These are phyloP conservation scores for Suhomyces prunicola DNA, from an alignment of 805 yeast genomes.

Conservation along the genomic window DNA sequence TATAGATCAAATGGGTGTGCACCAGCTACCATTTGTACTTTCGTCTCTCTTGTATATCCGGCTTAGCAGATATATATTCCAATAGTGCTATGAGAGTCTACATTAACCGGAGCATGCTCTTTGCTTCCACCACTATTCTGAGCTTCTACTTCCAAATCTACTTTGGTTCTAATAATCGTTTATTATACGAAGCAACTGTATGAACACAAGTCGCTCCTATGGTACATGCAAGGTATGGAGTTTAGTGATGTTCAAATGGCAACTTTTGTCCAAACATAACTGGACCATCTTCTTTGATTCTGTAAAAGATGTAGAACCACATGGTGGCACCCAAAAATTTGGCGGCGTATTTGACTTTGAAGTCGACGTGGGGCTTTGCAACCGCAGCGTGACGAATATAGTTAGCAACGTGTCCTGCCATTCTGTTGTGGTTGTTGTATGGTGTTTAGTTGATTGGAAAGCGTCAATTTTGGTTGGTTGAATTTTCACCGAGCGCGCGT, in stretches of 20 bases:
- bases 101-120: too few species aligned
- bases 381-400: constrained; percentile 57
- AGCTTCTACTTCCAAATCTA: neutral
- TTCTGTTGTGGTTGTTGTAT: constrained; percentile 11
- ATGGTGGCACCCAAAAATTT: constrained; percentile 76
- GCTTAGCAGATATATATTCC: too few species aligned
- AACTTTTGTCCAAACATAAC: constrained; percentile 50
- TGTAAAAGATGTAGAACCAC: constrained; percentile 87
- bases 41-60: too few species aligned
- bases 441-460: constrained; percentile 1
- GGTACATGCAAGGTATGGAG: neutral
- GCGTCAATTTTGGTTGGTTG: constrained; percentile 6
- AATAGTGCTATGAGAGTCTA: too few species aligned
- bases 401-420: constrained; percentile 44
- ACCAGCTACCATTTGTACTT: too few species aligned
- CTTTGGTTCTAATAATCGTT: neutral
- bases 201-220: neutral
- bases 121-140: neutral
- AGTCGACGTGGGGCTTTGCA: constrained; percentile 63
- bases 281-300: constrained; percentile 70
- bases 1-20: too few species aligned
- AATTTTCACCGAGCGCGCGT: neutral
- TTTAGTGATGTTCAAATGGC: constrained; percentile 38
- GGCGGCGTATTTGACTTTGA: constrained; percentile 55
- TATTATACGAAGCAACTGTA: neutral